These are phyloP conservation scores for Neocucurbitaria cava DNA, from an alignment of 2,329 filamentous ascomycete genomes.

Conservation along the genomic window DNA sequence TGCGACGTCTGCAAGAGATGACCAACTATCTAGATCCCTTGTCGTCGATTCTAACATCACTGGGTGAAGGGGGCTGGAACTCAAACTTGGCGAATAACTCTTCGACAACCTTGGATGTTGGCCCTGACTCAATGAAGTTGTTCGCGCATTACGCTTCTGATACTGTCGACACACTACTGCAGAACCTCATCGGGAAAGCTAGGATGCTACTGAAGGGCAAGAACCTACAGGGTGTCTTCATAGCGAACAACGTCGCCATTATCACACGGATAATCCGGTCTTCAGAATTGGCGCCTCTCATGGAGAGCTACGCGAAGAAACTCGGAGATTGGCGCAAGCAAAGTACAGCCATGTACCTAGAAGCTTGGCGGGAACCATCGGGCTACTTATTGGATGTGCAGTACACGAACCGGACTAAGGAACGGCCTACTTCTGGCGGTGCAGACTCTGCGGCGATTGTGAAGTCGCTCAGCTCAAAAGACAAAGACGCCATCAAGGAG, in stretches of 20 bases:
- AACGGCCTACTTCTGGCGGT: slow-evolving; percentile 70
- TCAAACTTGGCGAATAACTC: slow-evolving; percentile 60
- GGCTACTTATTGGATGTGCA: slow-evolving; percentile 86
- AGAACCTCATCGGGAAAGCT: slow-evolving; percentile 76
- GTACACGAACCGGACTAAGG: slow-evolving; percentile 75
- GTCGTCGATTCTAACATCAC: slow-evolving; percentile 86
- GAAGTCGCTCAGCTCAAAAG: slow-evolving; percentile 83
- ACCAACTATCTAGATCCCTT: slow-evolving; percentile 85
- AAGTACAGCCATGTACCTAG: slow-evolving; percentile 79
- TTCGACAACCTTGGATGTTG: slow-evolving; percentile 77
- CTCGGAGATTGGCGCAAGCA: slow-evolving; percentile 89
- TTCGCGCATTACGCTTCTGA: slow-evolving; percentile 91
- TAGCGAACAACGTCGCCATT: slow-evolving; percentile 86
- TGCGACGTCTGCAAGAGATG: slow-evolving; percentile 86
- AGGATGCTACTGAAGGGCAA: slow-evolving; percentile 74
- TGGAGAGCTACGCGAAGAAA: slow-evolving; percentile 68
- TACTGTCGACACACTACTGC: slow-evolving; percentile 82
- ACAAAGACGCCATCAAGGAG: slow-evolving; percentile 94
- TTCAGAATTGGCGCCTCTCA: slow-evolving; percentile 77
- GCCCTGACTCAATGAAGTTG: slow-evolving; percentile 85
- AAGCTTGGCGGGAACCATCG: slow-evolving; percentile 87
- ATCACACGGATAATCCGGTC: slow-evolving; percentile 83
- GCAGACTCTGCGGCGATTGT: slow-evolving; percentile 82
- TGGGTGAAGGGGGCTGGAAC: slow-evolving; percentile 91
- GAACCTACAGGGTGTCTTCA: slow-evolving; percentile 82